Evolutionary conservation across 345 rosid genomes (phyloP).

Genomic region (Lepidium aucheri): DNA sequence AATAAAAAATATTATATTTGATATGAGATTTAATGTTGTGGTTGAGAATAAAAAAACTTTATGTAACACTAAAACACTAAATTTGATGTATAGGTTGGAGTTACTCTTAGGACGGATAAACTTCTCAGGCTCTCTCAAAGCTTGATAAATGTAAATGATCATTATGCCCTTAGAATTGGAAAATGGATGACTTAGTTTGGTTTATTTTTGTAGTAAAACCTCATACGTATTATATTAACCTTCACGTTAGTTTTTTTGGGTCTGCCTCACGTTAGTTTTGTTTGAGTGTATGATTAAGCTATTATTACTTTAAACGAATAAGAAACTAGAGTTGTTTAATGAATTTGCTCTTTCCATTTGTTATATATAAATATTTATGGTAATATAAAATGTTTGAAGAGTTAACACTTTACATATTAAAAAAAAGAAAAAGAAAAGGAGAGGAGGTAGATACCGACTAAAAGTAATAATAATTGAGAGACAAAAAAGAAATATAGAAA

Average conservation of each 20-base stretch:
- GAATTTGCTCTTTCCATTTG: conserved; percentile 9
- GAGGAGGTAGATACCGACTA: conserved; percentile 27
- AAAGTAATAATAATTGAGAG: conserved; percentile 13
- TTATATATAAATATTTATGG: not conserved
- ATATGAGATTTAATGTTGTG: no score
- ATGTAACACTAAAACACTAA: no score
- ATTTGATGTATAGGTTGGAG: no score
- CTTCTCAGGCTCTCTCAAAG: conserved; percentile 10
- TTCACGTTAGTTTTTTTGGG: not conserved
- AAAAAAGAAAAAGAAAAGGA: not conserved
- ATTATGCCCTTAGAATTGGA: not conserved
- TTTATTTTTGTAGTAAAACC: conserved; percentile 4
- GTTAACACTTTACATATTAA: conserved; percentile 11
- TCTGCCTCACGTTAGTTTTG: not conserved
- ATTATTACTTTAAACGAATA: not conserved
- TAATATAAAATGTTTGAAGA: conserved; percentile 1
- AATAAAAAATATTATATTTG: no score
- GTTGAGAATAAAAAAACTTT: no score
- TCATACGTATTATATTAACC: not conserved
- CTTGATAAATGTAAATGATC: not conserved
- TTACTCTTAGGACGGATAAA: no score
- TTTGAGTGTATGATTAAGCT: conserved; percentile 15
- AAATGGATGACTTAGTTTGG: not conserved
- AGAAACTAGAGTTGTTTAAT: not conserved
- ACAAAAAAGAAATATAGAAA: conserved; percentile 3